A percentile compares a stretch with the other conserved stretches of the same genome.
These are phyloP conservation scores for Candida lessepsii DNA, from an alignment of 805 yeast species.

Conservation along the genomic window DNA sequence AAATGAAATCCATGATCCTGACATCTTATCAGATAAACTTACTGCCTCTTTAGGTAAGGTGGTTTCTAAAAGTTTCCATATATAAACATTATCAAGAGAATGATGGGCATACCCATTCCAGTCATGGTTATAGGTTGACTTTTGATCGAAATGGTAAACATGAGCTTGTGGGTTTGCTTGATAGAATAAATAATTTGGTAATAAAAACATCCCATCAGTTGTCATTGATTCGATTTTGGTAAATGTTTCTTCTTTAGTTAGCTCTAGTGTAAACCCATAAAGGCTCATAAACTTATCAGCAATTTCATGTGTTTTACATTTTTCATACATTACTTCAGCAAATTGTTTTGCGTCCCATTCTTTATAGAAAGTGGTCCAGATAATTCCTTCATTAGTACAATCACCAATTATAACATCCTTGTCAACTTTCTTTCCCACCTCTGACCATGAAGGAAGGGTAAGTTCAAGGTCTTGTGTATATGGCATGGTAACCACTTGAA, in stretches of 20 bases:
- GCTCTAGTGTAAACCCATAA: neutral
- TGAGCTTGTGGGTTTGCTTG: neutral
- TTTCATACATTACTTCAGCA: neutral
- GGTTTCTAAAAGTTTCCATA: constrained; percentile 13
- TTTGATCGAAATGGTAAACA: constrained; percentile 15
- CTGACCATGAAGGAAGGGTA: constrained; percentile 14
- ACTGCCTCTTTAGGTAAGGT: constrained; percentile 7
- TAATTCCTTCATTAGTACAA: constrained; percentile 5
- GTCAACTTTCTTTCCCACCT: constrained; percentile 2
- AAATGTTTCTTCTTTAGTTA: neutral
- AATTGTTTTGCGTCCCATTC: neutral
- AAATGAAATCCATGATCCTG: constrained; percentile 8
- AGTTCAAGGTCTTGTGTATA: constrained; percentile 2
- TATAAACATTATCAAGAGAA: constrained; percentile 16
- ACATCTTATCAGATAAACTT: constrained; percentile 7
- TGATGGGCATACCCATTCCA: constrained; percentile 13
- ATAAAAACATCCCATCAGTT: constrained; percentile 1
- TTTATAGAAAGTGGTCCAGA: neutral
- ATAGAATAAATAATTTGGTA: constrained; percentile 4
- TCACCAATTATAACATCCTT: constrained; percentile 3
- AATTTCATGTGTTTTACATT: neutral
- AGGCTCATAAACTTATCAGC: neutral
- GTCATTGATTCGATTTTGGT: neutral
- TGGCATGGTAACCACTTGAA: constrained; percentile 14
- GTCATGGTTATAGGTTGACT: constrained; percentile 12